phyloP scores from a whole-genome alignment of 2,329 filamentous ascomycete species.

The Sporothrix dimorphospora region DNA sequence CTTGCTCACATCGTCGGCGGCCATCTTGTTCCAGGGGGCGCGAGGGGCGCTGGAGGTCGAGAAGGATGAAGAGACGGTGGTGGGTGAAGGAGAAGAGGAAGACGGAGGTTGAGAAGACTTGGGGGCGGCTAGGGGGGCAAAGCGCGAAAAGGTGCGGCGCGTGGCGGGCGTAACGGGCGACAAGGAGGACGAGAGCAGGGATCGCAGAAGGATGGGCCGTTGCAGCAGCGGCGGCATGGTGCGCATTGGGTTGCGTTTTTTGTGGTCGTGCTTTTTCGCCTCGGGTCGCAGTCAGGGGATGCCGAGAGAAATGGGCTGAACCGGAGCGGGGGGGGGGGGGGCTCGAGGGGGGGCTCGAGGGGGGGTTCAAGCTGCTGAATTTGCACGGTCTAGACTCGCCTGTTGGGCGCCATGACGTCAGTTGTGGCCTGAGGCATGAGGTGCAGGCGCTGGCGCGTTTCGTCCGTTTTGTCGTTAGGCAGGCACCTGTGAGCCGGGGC shows the following conservation, averaged over 20 bases:
- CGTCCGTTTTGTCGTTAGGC: neutral
- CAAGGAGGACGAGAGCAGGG: neutral
- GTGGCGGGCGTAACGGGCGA: neutral
- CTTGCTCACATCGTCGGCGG: constrained; percentile 48
- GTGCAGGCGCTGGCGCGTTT: neutral
- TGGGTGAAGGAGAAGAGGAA: neutral
- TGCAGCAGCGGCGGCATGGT: constrained; percentile 15
- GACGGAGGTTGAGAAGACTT: neutral
- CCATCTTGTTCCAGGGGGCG: constrained; percentile 27
- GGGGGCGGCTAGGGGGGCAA: neutral
- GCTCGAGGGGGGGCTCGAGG: neutral
- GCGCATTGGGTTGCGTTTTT: neutral
- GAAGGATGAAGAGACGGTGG: neutral
- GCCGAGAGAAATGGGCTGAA: constrained; percentile 9
- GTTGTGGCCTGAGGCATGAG: neutral
- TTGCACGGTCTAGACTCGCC: neutral
- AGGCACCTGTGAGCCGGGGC: neutral
- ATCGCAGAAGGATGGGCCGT: neutral
- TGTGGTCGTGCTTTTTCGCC: neutral
- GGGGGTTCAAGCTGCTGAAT: neutral
- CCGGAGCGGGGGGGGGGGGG: no score
- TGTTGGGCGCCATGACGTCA: neutral
- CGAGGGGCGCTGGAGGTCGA: neutral
- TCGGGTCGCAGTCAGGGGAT: neutral
- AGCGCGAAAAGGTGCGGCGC: neutral